Percentiles rank a stretch among this genome's conserved stretches.
Conservation (phyloP, 495 filamentous ascomycete species). For the Cercophora sp. region DNA sequence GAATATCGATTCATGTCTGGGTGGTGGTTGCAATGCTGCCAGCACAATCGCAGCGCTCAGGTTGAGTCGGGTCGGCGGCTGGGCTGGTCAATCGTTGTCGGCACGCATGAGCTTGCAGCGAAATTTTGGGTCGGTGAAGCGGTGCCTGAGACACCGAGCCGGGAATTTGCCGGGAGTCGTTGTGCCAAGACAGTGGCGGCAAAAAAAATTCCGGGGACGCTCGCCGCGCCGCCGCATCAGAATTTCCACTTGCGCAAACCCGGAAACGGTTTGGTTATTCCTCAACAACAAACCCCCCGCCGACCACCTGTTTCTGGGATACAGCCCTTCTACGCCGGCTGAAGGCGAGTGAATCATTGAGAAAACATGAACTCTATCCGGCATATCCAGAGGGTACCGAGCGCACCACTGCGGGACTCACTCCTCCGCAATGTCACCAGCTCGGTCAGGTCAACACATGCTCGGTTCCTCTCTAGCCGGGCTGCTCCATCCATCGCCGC, state of each 20-base stretch:
- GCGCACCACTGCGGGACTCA: conserved; percentile 34
- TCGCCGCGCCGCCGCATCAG: neutral
- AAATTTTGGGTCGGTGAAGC: conserved; percentile 17
- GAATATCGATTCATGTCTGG: conserved; percentile 40
- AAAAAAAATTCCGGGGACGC: conserved; percentile 20
- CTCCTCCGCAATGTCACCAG: conserved; percentile 37
- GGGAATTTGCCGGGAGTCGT: conserved; percentile 22
- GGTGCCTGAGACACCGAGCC: conserved; percentile 9
- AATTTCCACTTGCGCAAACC: conserved; percentile 1
- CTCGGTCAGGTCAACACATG: conserved; percentile 52
- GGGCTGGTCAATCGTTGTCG: neutral
- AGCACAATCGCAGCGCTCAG: conserved; percentile 8
- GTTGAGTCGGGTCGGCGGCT: neutral
- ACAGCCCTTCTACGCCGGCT: conserved; percentile 10
- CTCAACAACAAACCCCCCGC: neutral
- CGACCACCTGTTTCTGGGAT: conserved; percentile 18
- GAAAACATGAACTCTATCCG: conserved; percentile 46
- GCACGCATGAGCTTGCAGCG: neutral
- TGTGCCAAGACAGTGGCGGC: conserved; percentile 19
- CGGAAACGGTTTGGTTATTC: neutral
- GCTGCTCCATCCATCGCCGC: conserved; percentile 17
- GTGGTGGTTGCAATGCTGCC: neutral
- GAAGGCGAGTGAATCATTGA: conserved; percentile 12
- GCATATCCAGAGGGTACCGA: conserved; percentile 38
- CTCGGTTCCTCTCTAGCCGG: conserved; percentile 51